These are phyloP conservation scores for Diaporthe sp. DNA, from an alignment of 2,329 filamentous ascomycete genomes.

Conservation along the genomic window DNA sequence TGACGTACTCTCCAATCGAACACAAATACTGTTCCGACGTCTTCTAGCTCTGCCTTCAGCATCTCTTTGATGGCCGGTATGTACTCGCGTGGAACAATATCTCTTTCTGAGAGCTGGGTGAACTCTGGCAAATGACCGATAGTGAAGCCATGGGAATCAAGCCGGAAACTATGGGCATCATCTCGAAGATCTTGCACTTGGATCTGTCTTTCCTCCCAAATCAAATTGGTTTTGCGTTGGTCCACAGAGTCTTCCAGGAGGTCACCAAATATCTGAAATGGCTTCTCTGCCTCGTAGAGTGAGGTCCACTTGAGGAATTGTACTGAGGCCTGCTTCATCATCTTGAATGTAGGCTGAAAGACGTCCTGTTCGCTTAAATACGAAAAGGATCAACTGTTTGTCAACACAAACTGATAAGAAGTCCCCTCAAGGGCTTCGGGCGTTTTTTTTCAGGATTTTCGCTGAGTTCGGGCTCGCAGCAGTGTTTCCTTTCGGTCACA, in stretches of 20 bases:
- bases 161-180: background rate
- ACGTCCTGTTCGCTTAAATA: background rate
- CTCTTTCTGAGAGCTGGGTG: background rate
- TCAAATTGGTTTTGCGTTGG: conserved; percentile 10
- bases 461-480: background rate
- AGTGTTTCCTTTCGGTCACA: background rate
- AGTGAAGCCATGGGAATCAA: background rate
- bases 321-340: background rate
- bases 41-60: background rate
- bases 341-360: background rate
- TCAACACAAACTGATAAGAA: background rate
- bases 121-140: background rate
- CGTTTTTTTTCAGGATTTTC: no score
- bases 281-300: conserved; percentile 17
- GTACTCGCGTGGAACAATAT: background rate
- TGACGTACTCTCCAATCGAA: conserved; percentile 11
- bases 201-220: background rate
- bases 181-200: background rate
- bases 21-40: background rate
- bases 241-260: background rate
- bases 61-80: conserved; percentile 16
- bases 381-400: background rate
- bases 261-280: background rate
- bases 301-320: conserved; percentile 5
- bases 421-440: no score